These are phyloP conservation scores for Microthlaspi erraticum DNA, from an alignment of 345 rosid genomes.

Conservation along the genomic window DNA sequence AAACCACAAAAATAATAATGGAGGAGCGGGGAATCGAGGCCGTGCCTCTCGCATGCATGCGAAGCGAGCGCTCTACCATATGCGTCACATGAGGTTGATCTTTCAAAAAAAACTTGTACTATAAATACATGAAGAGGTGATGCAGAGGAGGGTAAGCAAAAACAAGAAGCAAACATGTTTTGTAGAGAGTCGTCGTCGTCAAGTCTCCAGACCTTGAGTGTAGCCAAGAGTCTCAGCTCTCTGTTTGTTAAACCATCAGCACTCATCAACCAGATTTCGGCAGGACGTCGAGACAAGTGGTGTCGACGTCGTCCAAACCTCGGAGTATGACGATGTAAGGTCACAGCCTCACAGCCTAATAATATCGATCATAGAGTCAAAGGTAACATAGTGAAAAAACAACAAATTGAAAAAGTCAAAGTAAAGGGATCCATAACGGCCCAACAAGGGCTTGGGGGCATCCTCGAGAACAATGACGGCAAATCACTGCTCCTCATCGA, in stretches of 20 bases:
- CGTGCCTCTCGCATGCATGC: too few species aligned
- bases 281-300: conserved; percentile 23
- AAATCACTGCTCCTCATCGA: conserved; percentile 42
- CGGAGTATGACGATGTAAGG: conserved; percentile 35
- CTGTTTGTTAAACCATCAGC: conserved; percentile 34
- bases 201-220: conserved; percentile 35
- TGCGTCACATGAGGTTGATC: too few species aligned
- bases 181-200: conserved; percentile 38
- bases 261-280: conserved; percentile 7
- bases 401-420: conserved; percentile 21
- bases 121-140: conserved; percentile 28
- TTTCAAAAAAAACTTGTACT: too few species aligned
- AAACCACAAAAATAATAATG: too few species aligned
- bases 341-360: conserved; percentile 37
- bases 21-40: too few species aligned
- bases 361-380: neutral
- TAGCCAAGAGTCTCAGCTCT: conserved; percentile 32
- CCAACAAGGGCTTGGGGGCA: conserved; percentile 26
- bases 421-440: conserved; percentile 42
- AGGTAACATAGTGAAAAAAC: conserved; percentile 19
- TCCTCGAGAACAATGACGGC: too few species aligned
- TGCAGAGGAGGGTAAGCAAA: conserved; percentile 25
- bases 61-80: conserved; percentile 94
- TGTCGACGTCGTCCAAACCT: conserved; percentile 18
- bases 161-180: conserved; percentile 30